A percentile compares a stretch with the other conserved stretches of the same genome.
Conservation (phyloP, 2,329 filamentous ascomycete species). For the Nigrospora sphaerica region DNA sequence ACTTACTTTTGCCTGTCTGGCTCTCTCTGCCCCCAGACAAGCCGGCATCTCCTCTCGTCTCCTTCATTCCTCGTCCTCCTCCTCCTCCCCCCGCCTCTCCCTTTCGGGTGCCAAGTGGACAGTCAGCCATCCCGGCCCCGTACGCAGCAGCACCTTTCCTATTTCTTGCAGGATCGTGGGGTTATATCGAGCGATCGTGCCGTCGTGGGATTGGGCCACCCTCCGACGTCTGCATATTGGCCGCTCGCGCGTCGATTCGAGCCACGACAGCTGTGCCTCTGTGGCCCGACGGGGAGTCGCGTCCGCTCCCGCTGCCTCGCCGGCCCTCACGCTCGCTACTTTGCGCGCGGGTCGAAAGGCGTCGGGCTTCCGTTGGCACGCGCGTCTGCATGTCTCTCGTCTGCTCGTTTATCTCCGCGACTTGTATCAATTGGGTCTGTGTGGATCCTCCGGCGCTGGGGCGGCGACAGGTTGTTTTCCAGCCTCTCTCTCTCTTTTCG, state of each 20-base stretch:
- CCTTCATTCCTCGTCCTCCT: background rate
- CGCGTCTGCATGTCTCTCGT: background rate
- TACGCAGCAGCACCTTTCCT: background rate
- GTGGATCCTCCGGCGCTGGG: background rate
- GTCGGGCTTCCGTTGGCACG: background rate
- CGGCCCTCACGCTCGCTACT: background rate
- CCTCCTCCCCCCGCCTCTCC: too few relatives aligned
- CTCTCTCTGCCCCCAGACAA: background rate
- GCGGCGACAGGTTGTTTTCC: background rate
- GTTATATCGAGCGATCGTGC: slow-evolving; percentile 17
- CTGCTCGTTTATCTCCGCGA: background rate
- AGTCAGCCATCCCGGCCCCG: background rate
- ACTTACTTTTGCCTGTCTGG: background rate
- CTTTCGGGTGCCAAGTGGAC: background rate
- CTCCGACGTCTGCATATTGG: slow-evolving; percentile 26
- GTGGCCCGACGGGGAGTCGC: slow-evolving; percentile 21
- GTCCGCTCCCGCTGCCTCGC: background rate
- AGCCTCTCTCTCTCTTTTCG: slow-evolving; percentile 4
- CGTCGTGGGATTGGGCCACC: slow-evolving; percentile 22
- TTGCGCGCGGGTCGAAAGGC: background rate
- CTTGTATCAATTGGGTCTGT: slow-evolving; percentile 5
- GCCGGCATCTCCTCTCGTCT: too few relatives aligned
- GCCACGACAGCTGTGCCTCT: slow-evolving; percentile 26
- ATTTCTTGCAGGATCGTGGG: slow-evolving; percentile 11
- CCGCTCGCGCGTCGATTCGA: slow-evolving; percentile 25